Base-by-base conservation (phyloP, 371 early-diverging fungal genomes). In the Fennellomyces sp. region DNA sequence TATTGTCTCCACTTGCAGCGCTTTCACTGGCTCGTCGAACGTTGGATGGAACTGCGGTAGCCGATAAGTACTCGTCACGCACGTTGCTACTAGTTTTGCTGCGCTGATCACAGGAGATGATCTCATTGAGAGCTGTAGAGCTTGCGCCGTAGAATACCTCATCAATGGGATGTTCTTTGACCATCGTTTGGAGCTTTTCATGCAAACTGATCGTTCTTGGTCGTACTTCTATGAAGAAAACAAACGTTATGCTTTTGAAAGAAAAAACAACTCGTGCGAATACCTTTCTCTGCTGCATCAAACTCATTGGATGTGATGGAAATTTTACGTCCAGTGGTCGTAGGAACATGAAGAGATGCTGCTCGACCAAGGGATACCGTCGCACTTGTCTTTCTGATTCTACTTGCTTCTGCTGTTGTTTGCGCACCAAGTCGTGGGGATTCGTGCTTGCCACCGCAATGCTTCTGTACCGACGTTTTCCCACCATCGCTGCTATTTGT, bases 171-270 rank as follows among this genome's bases (percentile, higher is more conserved):
- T 64, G 59, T 35, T 64, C 47, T n/a, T 48, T 57, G 17, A 53
- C 63, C 56, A 62, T 55, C 5, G 59, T 39, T 39, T 53, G 59
- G 15, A 66, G 25, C 50, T 62, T 61, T 17, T 66, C 67, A 17
- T 66, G 67, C 13, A 66, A 52, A 39, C 67, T 66, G 4, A 66
- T 23, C 11, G 67, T 48, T 4, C 67, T 62, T 3, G 36, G 53
- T 15, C 59, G 62, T 26, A 47, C 59, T 51, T 23, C 29, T 26
- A 15, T 30, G 11, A 11, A 8, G 23, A 41, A 27, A n/a, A n/a
- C n/a, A n/a, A n/a, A n/a, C n/a, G n/a, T n/a, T n/a, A n/a, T n/a
- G n/a, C n/a, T n/a, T n/a, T n/a, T n/a, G n/a, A n/a, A n/a, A n/a
- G n/a, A n/a, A n/a, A n/a, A n/a, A n/a, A n/a, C n/a, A n/a, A n/a